Base-by-base conservation (phyloP, 2,329 filamentous ascomycete genomes). In the Chrysosphaeria jannelii region DNA sequence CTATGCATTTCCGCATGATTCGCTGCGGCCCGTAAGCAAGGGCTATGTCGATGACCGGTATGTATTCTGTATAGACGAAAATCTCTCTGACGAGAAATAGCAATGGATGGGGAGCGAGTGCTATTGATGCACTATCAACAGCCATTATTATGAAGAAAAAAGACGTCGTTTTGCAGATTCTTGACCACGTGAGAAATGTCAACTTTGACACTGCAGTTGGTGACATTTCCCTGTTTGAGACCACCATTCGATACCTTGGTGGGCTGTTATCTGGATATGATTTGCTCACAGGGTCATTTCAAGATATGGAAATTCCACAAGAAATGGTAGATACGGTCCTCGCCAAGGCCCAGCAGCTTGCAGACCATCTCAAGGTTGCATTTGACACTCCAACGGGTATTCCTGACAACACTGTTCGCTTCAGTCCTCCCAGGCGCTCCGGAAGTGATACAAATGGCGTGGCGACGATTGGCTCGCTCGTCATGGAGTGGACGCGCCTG, bases 191-290 rank as follows among this genome's bases (percentile, higher is more conserved):
- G 21, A 54, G 61, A 0, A 57, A 44, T 0, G 67, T 88, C 35
- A 50, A 88, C 41, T 89, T 74, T 36, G 54, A 54, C 20, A 46
- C 50, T 8, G 71, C 67, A 1, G 35, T 49, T 3, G 42, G 50
- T 2, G 43, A 50, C 7, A 62, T 89, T 23, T 81, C 69, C 18
- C 44, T 90, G 6, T 90, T 90, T 35, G 78, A 90, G 44, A 88
- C 75, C 0, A 90, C 74, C 1, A 89, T 90, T 36, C 65, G 78
- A 14, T 89, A 89, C 35, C 46, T 90, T 1, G 78, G 61, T 7
- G 78, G 76, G 10, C 51, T 90, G 34, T 38, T 90, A 6, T 71
- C 76, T 3, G 72, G 52, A 4, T 68, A 72, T 34, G 69, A 75
- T 37, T 51, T 90, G 23, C 46, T 89, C 22, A 65, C 48, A 1